These are phyloP conservation scores for Dictyostelium brefeldianum DNA, from an alignment of 78 protist genomes.

Conservation along the genomic window DNA sequence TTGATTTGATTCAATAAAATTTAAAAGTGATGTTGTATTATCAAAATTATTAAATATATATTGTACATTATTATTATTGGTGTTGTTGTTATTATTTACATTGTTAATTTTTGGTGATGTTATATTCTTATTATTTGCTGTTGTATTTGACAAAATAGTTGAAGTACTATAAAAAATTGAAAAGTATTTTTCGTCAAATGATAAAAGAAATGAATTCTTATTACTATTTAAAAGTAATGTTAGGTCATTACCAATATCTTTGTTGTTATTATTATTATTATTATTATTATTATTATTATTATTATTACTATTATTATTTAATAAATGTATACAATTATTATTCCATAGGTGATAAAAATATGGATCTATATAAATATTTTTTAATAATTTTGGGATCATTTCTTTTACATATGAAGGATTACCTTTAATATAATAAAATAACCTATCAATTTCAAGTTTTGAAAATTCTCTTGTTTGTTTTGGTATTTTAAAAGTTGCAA, in stretches of 20 bases:
- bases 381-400: constrained; percentile 55
- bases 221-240: constrained; percentile 13
- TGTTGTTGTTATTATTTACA: neutral
- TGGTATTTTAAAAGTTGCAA: constrained; percentile 30
- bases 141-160: neutral
- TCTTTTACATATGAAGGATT: constrained; percentile 61
- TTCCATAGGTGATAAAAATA: constrained; percentile 66
- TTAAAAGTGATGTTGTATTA: constrained; percentile 33
- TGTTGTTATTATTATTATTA: neutral
- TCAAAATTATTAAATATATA: constrained; percentile 18
- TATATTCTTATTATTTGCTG: neutral
- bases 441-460: constrained; percentile 33
- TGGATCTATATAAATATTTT: constrained; percentile 62
- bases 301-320: neutral
- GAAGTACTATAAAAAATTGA: constrained; percentile 14
- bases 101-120: neutral
- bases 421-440: constrained; percentile 16
- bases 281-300: constrained; percentile 6
- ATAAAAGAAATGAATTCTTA: constrained; percentile 39
- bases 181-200: constrained; percentile 57
- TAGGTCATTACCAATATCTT: constrained; percentile 20
- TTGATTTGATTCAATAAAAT: constrained; percentile 35
- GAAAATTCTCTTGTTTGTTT: constrained; percentile 70
- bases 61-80: neutral
- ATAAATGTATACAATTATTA: constrained; percentile 30